phyloP scores from a whole-genome alignment of 2,329 filamentous ascomycete genomes.

The Paecilomyces variotii region DNA sequence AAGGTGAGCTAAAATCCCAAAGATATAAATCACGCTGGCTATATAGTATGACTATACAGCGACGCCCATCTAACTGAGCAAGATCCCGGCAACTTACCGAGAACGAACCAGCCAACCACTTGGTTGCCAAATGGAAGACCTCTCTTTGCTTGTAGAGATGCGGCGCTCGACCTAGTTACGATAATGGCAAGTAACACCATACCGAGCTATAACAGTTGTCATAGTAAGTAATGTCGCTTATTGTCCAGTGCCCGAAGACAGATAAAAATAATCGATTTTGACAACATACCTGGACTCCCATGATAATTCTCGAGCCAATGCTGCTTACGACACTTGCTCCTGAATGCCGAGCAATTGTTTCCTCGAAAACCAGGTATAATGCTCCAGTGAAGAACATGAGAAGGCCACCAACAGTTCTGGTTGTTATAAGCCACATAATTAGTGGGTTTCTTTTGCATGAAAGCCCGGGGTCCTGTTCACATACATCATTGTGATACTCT shows the following conservation, averaged over 20 bases:
- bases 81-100: conserved; percentile 46
- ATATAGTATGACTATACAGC: background rate
- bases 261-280: background rate
- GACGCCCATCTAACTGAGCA: background rate
- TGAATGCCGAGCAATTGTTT: conserved; percentile 45
- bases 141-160: conserved; percentile 73
- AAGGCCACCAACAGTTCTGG: conserved; percentile 63
- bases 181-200: conserved; percentile 72
- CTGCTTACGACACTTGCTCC: conserved; percentile 18
- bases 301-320: conserved; percentile 32
- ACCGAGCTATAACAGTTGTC: conserved; percentile 48
- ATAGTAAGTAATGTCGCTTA: background rate
- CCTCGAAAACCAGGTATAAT: conserved; percentile 72
- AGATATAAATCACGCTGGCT: background rate
- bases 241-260: background rate
- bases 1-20: conserved; percentile 6
- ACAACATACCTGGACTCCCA: conserved; percentile 38
- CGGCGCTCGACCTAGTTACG: conserved; percentile 78
- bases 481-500: conserved; percentile 67
- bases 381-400: conserved; percentile 72
- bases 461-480: conserved; percentile 2
- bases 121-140: conserved; percentile 85
- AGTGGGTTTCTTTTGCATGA: background rate
- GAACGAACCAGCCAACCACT: conserved; percentile 70
- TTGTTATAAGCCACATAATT: background rate